phyloP scores from a whole-genome alignment of 2,329 filamentous ascomycete species.

The Akanthomyces uredinophilus region DNA sequence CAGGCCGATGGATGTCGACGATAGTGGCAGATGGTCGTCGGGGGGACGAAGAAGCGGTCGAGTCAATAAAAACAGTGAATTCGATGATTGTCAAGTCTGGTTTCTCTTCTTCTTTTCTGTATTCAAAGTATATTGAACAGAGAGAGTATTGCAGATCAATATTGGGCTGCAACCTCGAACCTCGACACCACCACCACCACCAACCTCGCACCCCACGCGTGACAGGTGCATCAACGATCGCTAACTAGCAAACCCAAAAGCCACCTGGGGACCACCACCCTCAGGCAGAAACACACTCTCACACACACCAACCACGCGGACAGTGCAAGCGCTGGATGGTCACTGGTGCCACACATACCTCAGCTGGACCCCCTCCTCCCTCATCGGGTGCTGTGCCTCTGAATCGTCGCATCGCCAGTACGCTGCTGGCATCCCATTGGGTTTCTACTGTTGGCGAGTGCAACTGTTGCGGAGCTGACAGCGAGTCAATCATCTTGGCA shows the following conservation, averaged over 20 bases:
- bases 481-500: slow-evolving; percentile 12
- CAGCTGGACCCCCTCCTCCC: slow-evolving; percentile 1
- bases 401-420: neutral
- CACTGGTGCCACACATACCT: slow-evolving; percentile 11
- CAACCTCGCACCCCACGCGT: neutral
- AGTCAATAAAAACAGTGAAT: slow-evolving; percentile 7
- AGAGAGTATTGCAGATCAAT: neutral
- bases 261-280: neutral
- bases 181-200: neutral
- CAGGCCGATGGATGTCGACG: slow-evolving; percentile 10
- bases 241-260: neutral
- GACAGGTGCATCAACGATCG: slow-evolving; percentile 12
- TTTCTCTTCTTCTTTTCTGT: neutral
- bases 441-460: neutral
- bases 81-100: neutral
- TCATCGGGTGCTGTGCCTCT: neutral
- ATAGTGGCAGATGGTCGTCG: slow-evolving; percentile 11
- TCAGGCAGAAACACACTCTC: neutral
- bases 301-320: slow-evolving; percentile 7
- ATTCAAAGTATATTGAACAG: neutral
- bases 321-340: slow-evolving; percentile 1
- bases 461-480: slow-evolving; percentile 1
- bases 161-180: neutral
- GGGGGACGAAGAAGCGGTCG: neutral
- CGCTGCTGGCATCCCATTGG: neutral